Evolutionary conservation across 345 rosid species (phyloP).

Genomic region (Populus tremula): DNA sequence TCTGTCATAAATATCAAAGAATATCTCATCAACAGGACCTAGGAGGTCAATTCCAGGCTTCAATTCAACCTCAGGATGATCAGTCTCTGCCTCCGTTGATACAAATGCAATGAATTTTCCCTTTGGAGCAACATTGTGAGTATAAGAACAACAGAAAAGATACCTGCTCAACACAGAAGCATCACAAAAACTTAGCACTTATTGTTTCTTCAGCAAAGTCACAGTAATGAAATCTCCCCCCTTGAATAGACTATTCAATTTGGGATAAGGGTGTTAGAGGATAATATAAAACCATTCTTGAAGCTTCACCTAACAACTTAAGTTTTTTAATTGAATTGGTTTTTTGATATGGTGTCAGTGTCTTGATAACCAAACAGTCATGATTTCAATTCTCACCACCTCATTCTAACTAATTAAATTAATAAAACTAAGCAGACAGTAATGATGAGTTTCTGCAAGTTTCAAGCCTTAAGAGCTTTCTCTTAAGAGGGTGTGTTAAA

Average conservation of each 20-base stretch:
- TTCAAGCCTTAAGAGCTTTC: too few species aligned
- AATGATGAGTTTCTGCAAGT: too few species aligned
- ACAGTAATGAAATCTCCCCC: neutral
- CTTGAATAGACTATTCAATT: neutral
- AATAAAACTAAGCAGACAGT: too few species aligned
- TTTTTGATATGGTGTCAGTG: too few species aligned
- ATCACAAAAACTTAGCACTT: neutral
- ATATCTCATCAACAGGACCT: conserved; percentile 83
- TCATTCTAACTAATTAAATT: too few species aligned
- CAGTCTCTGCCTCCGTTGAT: conserved; percentile 90
- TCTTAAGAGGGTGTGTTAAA: too few species aligned
- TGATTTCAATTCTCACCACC: too few species aligned
- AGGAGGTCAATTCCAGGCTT: conserved; percentile 82
- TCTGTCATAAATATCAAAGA: conserved; percentile 73
- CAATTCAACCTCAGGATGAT: conserved; percentile 67
- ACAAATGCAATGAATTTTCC: conserved; percentile 94
- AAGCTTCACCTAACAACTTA: too few species aligned
- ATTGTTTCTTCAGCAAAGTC: neutral
- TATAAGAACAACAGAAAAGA: conserved; percentile 88
- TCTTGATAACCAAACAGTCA: too few species aligned
- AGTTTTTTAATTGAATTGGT: too few species aligned
- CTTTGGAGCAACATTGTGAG: conserved; percentile 95
- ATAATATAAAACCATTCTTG: neutral
- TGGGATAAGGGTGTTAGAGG: neutral
- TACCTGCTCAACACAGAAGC: conserved; percentile 49